phyloP scores from a whole-genome alignment of 139 green algal species.

The Micromonas pusilla region DNA sequence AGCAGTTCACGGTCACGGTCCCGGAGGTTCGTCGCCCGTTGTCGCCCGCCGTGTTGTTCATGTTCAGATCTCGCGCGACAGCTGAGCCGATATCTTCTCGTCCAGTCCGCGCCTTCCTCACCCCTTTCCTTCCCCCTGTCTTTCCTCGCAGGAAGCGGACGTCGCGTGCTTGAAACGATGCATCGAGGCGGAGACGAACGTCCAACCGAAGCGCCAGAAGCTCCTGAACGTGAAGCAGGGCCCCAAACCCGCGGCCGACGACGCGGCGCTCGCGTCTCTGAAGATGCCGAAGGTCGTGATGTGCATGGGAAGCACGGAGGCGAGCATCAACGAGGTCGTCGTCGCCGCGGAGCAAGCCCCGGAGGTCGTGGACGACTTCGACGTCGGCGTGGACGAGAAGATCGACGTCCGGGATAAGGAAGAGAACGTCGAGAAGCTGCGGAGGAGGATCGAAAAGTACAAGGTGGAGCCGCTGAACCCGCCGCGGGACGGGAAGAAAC shows the following conservation, averaged over 20 bases:
- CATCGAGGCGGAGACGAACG: slow-evolving; percentile 55
- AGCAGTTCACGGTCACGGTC: not conserved
- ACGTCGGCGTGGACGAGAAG: slow-evolving; percentile 23
- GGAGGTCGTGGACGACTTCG: slow-evolving; percentile 71
- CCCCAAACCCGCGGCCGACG: slow-evolving; percentile 47
- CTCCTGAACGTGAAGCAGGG: slow-evolving; percentile 68
- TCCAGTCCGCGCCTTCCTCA: not conserved
- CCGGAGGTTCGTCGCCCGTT: not conserved
- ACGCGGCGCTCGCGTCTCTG: slow-evolving; percentile 45
- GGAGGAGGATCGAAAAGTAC: slow-evolving; percentile 32
- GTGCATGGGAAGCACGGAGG: slow-evolving; percentile 72
- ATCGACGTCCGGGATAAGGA: not conserved
- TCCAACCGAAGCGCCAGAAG: slow-evolving; percentile 64
- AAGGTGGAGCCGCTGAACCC: not conserved
- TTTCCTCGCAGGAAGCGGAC: not conserved
- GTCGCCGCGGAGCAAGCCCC: slow-evolving; percentile 53
- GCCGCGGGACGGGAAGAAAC: slow-evolving; percentile 7
- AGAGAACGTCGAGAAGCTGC: slow-evolving; percentile 28
- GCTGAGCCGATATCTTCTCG: not conserved
- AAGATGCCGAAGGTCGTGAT: slow-evolving; percentile 67
- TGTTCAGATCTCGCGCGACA: not conserved
- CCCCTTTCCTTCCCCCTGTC: not conserved
- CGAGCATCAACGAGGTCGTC: slow-evolving; percentile 40
- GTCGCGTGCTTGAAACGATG: slow-evolving; percentile 40
- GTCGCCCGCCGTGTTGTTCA: not conserved